Evolutionary conservation across 2,329 filamentous ascomycete species (phyloP), one percentile per base, ranked within the genome.

Genomic region (Leptosphaerulina australis): DNA sequence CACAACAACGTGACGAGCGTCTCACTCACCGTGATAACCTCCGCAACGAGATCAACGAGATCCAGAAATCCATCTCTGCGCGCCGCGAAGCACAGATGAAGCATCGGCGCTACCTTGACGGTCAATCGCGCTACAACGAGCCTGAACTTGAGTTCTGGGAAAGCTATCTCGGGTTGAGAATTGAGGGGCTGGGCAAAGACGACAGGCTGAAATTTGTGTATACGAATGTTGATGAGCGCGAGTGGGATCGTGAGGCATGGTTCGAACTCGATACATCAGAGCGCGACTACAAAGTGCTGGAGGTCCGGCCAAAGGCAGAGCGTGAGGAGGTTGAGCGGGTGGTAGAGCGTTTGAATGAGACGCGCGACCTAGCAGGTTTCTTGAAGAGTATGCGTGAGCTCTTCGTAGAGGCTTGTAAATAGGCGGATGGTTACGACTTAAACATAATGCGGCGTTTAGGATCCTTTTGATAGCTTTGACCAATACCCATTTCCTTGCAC

Each of bases 131-230:
- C 25, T 89, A 93, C 74, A 97, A 99, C 74, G 83, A 90, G 33
- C 94, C 94, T 0, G 94, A 99, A 77, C 81, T 99, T 35, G 89
- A 92, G 61, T 97, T 97, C 70, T 99, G 94, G 94, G 89, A 96
- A 71, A 88, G 88, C 45, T 94, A 93, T 69, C 78, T 99, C 52
- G 92, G 93, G 50, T 74, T 97, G 69, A 81, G 88, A 53, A 95
- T 99, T 67, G 93, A 97, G 69, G 93, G 93, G 1, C 89, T 90
- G 0, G 92, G 90, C 1, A 83, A 84, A 67, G 86, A 90, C 56
- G 92, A 97, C 74, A 83, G 89, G 20, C 79, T 99, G 62, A 93
- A 93, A 73, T 96, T 99, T 71, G 83, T 94, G 2, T 99, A 91
- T 69, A 88, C 85, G 21, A 90, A 95, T 71, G 79, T 97, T 35